Evolutionary conservation across 108 stramenopile genomes (phyloP), one percentile per base, ranked within the genome.

Genomic region (Nitzschia sp.): DNA sequence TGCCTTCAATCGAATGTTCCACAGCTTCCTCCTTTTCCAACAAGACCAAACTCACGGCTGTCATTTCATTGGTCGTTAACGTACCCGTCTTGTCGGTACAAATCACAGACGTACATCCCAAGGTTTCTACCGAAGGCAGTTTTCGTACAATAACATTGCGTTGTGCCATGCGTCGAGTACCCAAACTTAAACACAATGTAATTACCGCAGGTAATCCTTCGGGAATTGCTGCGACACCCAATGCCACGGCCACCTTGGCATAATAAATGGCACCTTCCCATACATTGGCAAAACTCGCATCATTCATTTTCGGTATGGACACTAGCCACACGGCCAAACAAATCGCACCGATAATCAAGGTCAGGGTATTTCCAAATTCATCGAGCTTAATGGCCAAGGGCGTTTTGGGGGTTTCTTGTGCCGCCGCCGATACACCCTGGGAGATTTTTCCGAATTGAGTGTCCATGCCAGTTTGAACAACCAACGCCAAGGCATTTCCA

Each of bases 1-100:
- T 59, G 24, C 92, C 92, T 34, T 85, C 80, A 31, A 94, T 66
- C 17, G 19, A 1, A 57, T 91, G 89, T 70, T 94, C 92, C 42
- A 75, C 71, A 26, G 30, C 54, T 53, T 32, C 68, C 19, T 26
- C 29, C 0, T 72, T 46, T 69, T 91, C 89, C 45, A 94, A 48
- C 42, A 85, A 31, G n/a, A 86, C 79, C 66, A 90, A 51, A 21
- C 77, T 85, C n/a, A 86, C 92, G 18, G 88, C 97, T n/a, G 98
- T 97, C 99, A 98, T 98, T 77, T 95, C 89, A 82, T 98, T 98
- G 46, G 96, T 94, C 1, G 99, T 99, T 2, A 99, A 77, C 15
- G 99, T 99, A 30, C 99, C 99, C 5, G 99, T 99, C 76, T 99
- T 98, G 84, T 99, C 99, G 17, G 92, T 92, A 75, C 96, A 97